Conservation (phyloP, 2,329 filamentous ascomycete species). For the Atkinsonella texensis region DNA sequence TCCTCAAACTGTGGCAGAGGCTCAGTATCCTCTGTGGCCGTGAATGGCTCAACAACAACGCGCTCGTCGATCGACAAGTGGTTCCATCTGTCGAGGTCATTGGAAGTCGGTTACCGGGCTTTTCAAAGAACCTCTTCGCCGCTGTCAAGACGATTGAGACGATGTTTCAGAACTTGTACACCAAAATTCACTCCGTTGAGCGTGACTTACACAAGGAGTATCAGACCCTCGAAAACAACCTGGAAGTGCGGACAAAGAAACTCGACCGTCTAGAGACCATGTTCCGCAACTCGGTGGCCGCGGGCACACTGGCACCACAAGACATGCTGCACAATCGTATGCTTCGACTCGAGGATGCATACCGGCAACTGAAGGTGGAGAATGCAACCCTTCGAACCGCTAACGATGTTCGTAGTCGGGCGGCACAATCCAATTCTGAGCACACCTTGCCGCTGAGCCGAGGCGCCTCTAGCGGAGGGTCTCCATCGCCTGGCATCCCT, state of each 20-base stretch:
- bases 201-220: conserved; percentile 87
- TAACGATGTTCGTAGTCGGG: conserved; percentile 43
- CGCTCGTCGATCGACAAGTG: conserved; percentile 73
- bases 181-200: conserved; percentile 74
- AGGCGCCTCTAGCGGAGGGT: conserved; percentile 27
- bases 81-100: conserved; percentile 79
- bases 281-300: conserved; percentile 52
- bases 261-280: conserved; percentile 78
- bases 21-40: conserved; percentile 75
- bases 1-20: conserved; percentile 82
- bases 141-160: conserved; percentile 81
- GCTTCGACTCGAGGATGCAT: conserved; percentile 46
- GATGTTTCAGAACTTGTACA: conserved; percentile 65
- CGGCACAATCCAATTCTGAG: conserved; percentile 29
- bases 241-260: conserved; percentile 70
- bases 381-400: conserved; percentile 57
- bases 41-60: conserved; percentile 86
- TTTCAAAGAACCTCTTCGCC: conserved; percentile 77
- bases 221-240: conserved; percentile 67
- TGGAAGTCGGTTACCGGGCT: conserved; percentile 71
- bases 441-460: conserved; percentile 13
- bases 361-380: conserved; percentile 51
- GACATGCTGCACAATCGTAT: conserved; percentile 33
- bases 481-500: conserved; percentile 41
- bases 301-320: conserved; percentile 31